Base-by-base conservation (phyloP, 164 flowering plant genomes). In the Nymphaea colorata region DNA sequence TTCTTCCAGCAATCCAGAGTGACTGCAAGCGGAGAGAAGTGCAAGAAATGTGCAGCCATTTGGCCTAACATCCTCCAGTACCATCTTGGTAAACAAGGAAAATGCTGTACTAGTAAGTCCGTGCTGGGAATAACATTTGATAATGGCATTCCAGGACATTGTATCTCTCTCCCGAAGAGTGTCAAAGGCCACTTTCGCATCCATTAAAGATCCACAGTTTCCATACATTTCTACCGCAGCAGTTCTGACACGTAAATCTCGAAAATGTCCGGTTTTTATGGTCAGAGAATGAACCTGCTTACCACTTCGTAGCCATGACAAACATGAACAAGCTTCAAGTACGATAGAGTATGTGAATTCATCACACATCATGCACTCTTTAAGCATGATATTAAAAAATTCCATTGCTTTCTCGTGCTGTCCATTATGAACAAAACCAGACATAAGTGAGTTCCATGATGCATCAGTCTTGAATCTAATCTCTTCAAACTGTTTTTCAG, bases 221-320 rank as follows among this genome's bases (percentile, higher is more conserved):
- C 76, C 65, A 63, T 77, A 77, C 72, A 85, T 68, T 70, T 79
- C 82, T 62, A 85, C 77, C 12, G 85, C 70, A 64, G 78, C 75
- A 72, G 84, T 87, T 61, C 76, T 74, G 18, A 84, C 86, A 8
- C 85, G 84, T 61, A 75, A 60, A 67, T 74, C 68, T 55, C 65
- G 65, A 59, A 66, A 59, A 41, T 79, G 70, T 44, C 85, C 87
- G 59, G 81, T 78, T 79, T 83, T 83, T 59, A 81, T 43, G 41
- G 85, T 75, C 59, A 67, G 72, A 71, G 81, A 75, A 60, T 87
- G 87, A 44, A 85, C 80, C 74, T 84, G 86, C 74, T 75, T 81
- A 57, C 89, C 87, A 11, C 80, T 73, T 44, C 36, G 41, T 6
- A 77, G 64, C 64, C 79, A 66, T 45, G 80, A 78, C n/a, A 76